Evolutionary conservation across 495 filamentous ascomycete species (phyloP), one percentile per base, ranked within the genome.

Genomic region (Hypoxylon fuscum): DNA sequence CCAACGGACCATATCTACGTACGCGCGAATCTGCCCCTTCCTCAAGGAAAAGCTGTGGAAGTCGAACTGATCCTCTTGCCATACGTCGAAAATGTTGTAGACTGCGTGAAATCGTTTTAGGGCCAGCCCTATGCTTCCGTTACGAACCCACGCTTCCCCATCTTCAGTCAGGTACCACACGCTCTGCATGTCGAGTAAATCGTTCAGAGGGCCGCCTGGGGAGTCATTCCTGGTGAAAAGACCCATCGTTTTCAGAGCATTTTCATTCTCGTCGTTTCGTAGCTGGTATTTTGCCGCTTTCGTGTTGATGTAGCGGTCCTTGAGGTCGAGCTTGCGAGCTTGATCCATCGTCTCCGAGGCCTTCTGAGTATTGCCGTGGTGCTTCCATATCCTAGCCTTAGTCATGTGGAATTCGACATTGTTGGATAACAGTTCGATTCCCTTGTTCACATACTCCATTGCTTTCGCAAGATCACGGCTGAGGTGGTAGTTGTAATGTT

Each of bases 1-100:
- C 95, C 95, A 99, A 57, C 90, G 86, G 20, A 98, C 79, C 92
- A 98, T 96, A 60, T 97, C 92, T 15, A 98, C 80, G 69, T 99
- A 99, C 0, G 96, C 91, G 42, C 95, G 80, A 56, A 98, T 90
- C 81, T 96, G 94, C 5, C 96, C 95, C 75, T 98, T 98, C 8
- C 93, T 83, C 5, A 98, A 79, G 6, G 93, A 97, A 77, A 98
- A 99, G 74, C 86, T 90, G 77, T 99, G 95, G 81, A 99, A 99
- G 71, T 99, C 95, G 67, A 97, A 97, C 68, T 99, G 95, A 65
- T 99, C 95, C 64, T 99, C 95, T 63, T 96, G 88, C 95, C 95
- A 99, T 35, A 90, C 86, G 23, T 97, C 94, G 66, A 99, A 98
- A 55, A 98, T 93, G 76, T 94, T 92, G 73, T 87, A 88, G 49